Base-by-base conservation (phyloP, 352 stramenopile genomes). In the Pythium pyrilobum region DNA sequence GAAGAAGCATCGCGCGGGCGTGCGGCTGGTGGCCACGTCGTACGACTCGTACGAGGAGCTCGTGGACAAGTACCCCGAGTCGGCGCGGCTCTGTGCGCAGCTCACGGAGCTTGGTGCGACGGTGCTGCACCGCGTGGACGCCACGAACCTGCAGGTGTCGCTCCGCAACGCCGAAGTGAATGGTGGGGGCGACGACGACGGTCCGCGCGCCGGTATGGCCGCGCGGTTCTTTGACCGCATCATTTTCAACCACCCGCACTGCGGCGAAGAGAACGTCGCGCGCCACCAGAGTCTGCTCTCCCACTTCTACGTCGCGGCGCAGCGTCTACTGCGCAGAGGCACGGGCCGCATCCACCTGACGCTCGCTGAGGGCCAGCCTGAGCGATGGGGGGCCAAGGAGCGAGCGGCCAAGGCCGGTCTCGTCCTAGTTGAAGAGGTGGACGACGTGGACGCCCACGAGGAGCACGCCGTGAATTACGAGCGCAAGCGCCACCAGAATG, bases 181-280 rank as follows among this genome's bases (percentile, higher is more conserved):
- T 36, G 32, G 18, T 10, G 33, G 36, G 10, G 29, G 28, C 57
- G 38, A 49, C 32, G 4, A 61, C 40, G 31, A 52, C 36, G 43
- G 55, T 9, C 27, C 58, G 3, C 38, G 10, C 18, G n/a, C n/a
- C n/a, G 27, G 12, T 24, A 24, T 16, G 16, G 18, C 16, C 50
- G 40, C 13, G 40, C 46, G 18, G 27, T 36, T 21, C n/a, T 95
- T 92, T 32, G 73, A 93, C 52, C 56, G 74, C 46, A 77, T 98
- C 13, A 75, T 97, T n/a, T 98, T 98, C 67, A 92, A 98, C 64
- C 92, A 98, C 66, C 92, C 92, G 13, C 92, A 98, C 64, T 86
- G 92, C 49, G 92, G 89, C 7, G 87, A 87, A 33, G 92, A 98
- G 72, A 90, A 97, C 66, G 75, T 93, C 18, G 49, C 53, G 46